Percentiles rank a stretch among this genome's conserved stretches.
Evolutionary conservation across 495 filamentous ascomycete species (phyloP).

Genomic region (Aspergillus sclerotiicarbonarius): DNA sequence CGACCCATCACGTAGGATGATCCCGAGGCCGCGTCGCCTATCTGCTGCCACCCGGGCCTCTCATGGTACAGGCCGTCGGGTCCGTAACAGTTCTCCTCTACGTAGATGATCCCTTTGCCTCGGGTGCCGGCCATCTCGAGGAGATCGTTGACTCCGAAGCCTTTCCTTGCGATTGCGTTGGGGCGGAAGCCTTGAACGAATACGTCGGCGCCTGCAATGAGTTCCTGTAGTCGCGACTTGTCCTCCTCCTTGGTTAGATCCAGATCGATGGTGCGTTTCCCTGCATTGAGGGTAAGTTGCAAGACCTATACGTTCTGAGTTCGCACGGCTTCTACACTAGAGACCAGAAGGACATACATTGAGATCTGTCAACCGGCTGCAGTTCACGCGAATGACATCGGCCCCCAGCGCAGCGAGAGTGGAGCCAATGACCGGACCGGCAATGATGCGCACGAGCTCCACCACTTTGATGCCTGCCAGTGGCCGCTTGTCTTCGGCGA

Average conservation of each 20-base stretch:
- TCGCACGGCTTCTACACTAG: background rate
- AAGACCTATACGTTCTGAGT: constrained; percentile 31
- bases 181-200: constrained; percentile 58
- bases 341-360: constrained; percentile 21
- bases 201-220: constrained; percentile 54
- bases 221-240: constrained; percentile 34
- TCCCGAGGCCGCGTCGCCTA: constrained; percentile 40
- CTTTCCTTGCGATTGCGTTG: constrained; percentile 48
- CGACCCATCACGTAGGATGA: constrained; percentile 26
- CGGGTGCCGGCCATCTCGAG: constrained; percentile 43
- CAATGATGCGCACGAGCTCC: constrained; percentile 59
- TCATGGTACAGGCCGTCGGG: constrained; percentile 31
- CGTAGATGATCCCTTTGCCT: constrained; percentile 59
- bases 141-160: constrained; percentile 48
- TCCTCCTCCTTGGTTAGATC: constrained; percentile 48
- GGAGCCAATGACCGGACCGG: constrained; percentile 52
- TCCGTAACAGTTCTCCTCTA: constrained; percentile 66
- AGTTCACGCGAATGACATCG: constrained; percentile 59
- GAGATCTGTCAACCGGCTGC: constrained; percentile 49
- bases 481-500: constrained; percentile 30
- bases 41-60: constrained; percentile 47
- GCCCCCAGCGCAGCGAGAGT: constrained; percentile 59
- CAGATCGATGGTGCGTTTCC: constrained; percentile 55
- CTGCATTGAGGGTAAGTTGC: constrained; percentile 46
- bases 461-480: constrained; percentile 60